Base-by-base conservation (phyloP, 2,329 filamentous ascomycete species). In the Dactylellina cionopaga region DNA sequence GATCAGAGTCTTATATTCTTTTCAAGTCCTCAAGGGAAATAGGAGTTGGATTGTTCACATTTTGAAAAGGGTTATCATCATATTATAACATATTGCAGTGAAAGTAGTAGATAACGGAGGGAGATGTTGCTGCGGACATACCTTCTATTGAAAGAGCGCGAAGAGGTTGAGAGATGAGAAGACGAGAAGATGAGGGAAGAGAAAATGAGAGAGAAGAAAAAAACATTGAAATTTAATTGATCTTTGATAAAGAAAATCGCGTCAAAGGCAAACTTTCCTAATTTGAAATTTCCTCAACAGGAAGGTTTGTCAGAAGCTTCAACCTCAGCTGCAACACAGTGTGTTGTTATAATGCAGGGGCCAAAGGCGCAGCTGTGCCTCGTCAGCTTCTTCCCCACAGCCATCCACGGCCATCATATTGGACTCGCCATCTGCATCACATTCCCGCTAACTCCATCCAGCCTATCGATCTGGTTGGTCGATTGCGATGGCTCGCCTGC, bases 41-140 rank as follows among this genome's bases (percentile, higher is more conserved):
- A 81, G 80, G 80, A 81, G 80, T 82, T 82, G 80, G 80, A 81
- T 81, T 81, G 80, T 81, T 81, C 80, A 77, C n/a, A n/a, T n/a
- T 76, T 64, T 77, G 77, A 76, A 77, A 78, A 74, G 74, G 58
- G 44, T 49, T 79, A 77, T 81, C 80, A 80, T 81, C 80, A 81
- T 64, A 39, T 15, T 49, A 63, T 33, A 54, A 19, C n/a, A 43
- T 7, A n/a, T 46, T n/a, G 33, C 6, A 31, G n/a, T n/a, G n/a
- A n/a, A n/a, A n/a, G n/a, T 44, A 55, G n/a, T 22, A 64, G 52
- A 29, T 13, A 47, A 49, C 52, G 35, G 33, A 24, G 43, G 39
- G 22, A 39, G 49, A 51, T 56, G 52, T 13, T 35, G 41, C 25
- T 59, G 5, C 7, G 19, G 13, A 51, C 51, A 27, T 60, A 69